Evolutionary conservation across 164 flowering plant species (phyloP), one percentile per base, ranked within the genome.

Genomic region (Cinnamomum chago): DNA sequence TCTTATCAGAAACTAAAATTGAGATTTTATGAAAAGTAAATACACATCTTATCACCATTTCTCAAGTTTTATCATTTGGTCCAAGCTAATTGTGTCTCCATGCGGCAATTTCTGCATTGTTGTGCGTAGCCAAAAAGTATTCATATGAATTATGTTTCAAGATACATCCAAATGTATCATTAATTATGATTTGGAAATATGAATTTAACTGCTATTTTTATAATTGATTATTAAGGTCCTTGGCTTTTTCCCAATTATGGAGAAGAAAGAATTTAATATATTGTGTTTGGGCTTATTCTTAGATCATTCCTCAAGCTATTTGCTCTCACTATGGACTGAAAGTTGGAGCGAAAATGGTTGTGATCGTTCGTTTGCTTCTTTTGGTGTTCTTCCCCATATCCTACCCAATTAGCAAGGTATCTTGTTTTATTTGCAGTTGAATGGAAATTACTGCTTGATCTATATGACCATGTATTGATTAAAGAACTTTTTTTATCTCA

Each of bases 231-330:
- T 18, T 40, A 55, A 55, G 60, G 17, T 55, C 2, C n/a, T 55
- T 55, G 60, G n/a, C n/a, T 7, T 55, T 3, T 55, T 55, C 20
- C n/a, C 60, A 14, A 5, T 55, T 52, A 13, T 52, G 58, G 60
- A 55, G 60, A 20, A 17, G n/a, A 14, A 55, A 55, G n/a, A 55
- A 15, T 30, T 30, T 24, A 28, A 35, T 5, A 3, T 12, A 10
- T 9, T 18, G 27, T 72, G 50, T 2, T 50, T 2, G 12, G 15
- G 15, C n/a, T n/a, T 10, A 6, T 64, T 65, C 62, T 35, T 72
- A 91, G 96, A 90, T 91, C 33, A 82, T 91, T 11, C 96, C 96
- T 70, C 96, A 91, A 81, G 85, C 96, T 62, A 77, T 90, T 2
- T 91, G 93, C 65, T 82, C 96, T 10, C 83, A 86, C 20, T 85